These are phyloP conservation scores for Actinomortierella wolfii DNA, from an alignment of 371 early-diverging fungal species.

Conservation along the genomic window DNA sequence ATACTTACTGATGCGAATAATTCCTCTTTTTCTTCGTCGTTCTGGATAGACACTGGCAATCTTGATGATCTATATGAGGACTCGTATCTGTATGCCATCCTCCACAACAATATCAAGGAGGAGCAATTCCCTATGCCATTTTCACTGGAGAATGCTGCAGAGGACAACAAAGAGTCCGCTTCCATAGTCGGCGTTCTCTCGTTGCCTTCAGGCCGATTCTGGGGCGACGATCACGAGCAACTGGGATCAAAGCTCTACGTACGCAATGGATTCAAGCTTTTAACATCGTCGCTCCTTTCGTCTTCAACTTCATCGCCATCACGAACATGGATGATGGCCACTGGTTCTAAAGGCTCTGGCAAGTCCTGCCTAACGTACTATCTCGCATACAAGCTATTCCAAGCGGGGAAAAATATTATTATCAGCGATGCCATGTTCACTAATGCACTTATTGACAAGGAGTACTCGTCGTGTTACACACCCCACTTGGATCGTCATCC, in stretches of 20 bases:
- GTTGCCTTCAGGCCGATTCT: constrained; percentile 23
- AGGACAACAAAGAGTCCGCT: too few species aligned
- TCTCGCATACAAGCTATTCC: constrained; percentile 23
- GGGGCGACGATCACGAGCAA: constrained; percentile 42
- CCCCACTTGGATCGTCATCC: constrained; percentile 30
- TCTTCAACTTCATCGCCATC: background rate
- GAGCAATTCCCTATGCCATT: constrained; percentile 7
- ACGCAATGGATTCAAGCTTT: constrained; percentile 25
- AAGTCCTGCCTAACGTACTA: constrained; percentile 35
- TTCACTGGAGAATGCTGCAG: too few species aligned
- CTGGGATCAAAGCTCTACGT: constrained; percentile 17
- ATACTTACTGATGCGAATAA: too few species aligned
- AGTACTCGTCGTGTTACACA: constrained; percentile 29
- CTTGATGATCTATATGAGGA: constrained; percentile 43
- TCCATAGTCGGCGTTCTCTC: constrained; percentile 11
- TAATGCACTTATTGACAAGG: constrained; percentile 24
- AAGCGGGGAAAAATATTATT: constrained; percentile 31
- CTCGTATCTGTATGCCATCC: constrained; percentile 33
- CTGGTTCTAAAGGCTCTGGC: constrained; percentile 24
- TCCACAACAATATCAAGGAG: constrained; percentile 26
- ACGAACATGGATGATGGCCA: constrained; percentile 25
- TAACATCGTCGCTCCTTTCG: constrained; percentile 15
- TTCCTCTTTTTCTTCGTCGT: background rate
- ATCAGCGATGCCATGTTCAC: constrained; percentile 45
- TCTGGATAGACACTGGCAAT: constrained; percentile 19